Base-by-base conservation (phyloP, 2,329 filamentous ascomycete genomes). In the Gyromitra esculenta region DNA sequence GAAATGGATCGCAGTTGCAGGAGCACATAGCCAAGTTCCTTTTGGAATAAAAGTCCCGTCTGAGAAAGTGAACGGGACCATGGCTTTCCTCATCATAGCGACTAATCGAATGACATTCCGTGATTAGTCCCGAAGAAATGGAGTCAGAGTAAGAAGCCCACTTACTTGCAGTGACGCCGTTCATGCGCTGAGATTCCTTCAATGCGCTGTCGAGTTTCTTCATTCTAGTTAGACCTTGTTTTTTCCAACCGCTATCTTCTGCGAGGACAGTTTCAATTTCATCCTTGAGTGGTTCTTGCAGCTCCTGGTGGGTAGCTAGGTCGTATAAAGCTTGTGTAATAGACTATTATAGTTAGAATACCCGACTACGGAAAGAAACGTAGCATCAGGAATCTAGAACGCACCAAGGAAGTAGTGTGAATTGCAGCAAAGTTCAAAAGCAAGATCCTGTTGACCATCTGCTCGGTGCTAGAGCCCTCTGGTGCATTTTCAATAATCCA, bases 161-260 rank as follows among this genome's bases (percentile, higher is more conserved):
- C 62, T 84, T 80, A 75, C 75, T 25, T 37, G 76, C 37, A 7
- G 48, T 41, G 77, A 86, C 83, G 8, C 81, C 82, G 79, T 83
- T 84, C 52, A 85, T 76, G 0, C 85, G 83, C 66, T 85, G 81
- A 37, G 82, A 84, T 80, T 86, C 85, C 68, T 83, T 83, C 65
- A 86, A 79, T 31, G 82, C 82, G n/a, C 83, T 85, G 80, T 86
- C 85, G 15, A 85, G 77, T 66, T 82, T 83, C 57, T 79, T 76
- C 82, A 85, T 83, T 39, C 82, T 81, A 2, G 82, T 80, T 8
- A 86, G 77, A 9, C 80, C 82, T 41, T 82, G 74, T 75, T 84
- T 85, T 18, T 82, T 82, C 83, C 84, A 84, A 9, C 75, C 41
- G 1, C 82, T 82, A 21, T 82, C 73, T 48, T 77, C 67, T 2